A percentile compares a stretch with the other conserved stretches of the same genome.
phyloP scores from a whole-genome alignment of 1,284 basidiomycete species.

The Ustilago lituana region DNA sequence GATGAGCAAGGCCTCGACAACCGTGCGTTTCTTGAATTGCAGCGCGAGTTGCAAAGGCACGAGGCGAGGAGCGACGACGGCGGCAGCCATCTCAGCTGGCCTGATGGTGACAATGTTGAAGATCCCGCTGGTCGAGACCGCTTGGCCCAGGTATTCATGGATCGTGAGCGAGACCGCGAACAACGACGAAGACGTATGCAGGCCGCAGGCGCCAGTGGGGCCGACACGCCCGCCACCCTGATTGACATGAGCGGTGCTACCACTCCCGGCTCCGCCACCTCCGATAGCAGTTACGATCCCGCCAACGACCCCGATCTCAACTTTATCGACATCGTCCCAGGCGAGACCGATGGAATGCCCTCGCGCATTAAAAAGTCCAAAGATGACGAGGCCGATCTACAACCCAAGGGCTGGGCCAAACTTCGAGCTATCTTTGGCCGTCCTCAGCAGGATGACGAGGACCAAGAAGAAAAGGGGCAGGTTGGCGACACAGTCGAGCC shows the following conservation, averaged over 20 bases:
- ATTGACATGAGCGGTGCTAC: slow-evolving; percentile 43
- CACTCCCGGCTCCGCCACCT: slow-evolving; percentile 51
- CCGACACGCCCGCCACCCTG: slow-evolving; percentile 17
- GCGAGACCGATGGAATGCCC: slow-evolving; percentile 66
- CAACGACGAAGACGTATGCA: slow-evolving; percentile 20
- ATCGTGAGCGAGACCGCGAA: slow-evolving; percentile 39
- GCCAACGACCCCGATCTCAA: slow-evolving; percentile 60
- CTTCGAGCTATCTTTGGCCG: slow-evolving; percentile 55
- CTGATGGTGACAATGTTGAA: slow-evolving; percentile 9
- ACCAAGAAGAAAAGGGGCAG: slow-evolving; percentile 47
- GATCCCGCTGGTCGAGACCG: slow-evolving; percentile 23
- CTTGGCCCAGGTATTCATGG: slow-evolving; percentile 30
- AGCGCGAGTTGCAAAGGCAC: slow-evolving; percentile 56
- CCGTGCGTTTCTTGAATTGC: slow-evolving; percentile 58
- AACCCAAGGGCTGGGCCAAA: slow-evolving; percentile 60
- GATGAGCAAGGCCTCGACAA: slow-evolving; percentile 61
- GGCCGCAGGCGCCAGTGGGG: neutral
- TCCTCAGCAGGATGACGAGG: slow-evolving; percentile 31
- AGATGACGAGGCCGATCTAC: slow-evolving; percentile 18
- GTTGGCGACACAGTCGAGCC: slow-evolving; percentile 8
- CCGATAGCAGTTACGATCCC: slow-evolving; percentile 63
- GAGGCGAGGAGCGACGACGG: slow-evolving; percentile 45
- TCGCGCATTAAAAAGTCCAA: slow-evolving; percentile 37
- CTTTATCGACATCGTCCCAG: slow-evolving; percentile 63
- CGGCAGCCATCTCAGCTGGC: slow-evolving; percentile 27